These are phyloP conservation scores for Erucastrum elatum DNA, from an alignment of 345 rosid genomes.

Conservation along the genomic window DNA sequence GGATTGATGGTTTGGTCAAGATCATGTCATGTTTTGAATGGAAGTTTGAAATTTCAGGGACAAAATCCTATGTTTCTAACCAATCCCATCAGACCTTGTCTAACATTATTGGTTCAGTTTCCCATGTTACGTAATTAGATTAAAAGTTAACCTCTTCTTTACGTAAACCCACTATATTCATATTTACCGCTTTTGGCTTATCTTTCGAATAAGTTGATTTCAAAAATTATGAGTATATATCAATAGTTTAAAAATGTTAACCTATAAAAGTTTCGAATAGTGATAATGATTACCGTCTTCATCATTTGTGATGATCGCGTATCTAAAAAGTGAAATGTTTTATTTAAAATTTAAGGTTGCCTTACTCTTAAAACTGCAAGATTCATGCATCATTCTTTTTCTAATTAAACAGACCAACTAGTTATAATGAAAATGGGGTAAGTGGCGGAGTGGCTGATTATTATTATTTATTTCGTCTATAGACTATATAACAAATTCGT, in stretches of 20 bases:
- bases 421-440: not conserved
- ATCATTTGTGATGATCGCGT: not conserved
- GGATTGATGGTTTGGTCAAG: constrained; percentile 35
- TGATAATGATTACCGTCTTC: not conserved
- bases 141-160: constrained; percentile 10
- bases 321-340: not conserved
- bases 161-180: not conserved
- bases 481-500: no score
- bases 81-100: constrained; percentile 26
- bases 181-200: constrained; percentile 20
- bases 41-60: constrained; percentile 28
- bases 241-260: not conserved
- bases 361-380: not conserved
- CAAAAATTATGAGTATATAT: not conserved
- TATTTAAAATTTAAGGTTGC: not conserved
- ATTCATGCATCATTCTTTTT: not conserved
- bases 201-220: constrained; percentile 9
- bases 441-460: not conserved
- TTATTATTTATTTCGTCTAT: no score
- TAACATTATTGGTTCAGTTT: constrained; percentile 18
- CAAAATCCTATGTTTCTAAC: constrained; percentile 27
- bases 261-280: not conserved
- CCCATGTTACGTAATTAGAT: not conserved
- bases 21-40: constrained; percentile 30
- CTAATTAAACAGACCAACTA: not conserved